These are phyloP conservation scores for Xylaria sp. DNA, from an alignment of 2,329 filamentous ascomycete species.

Conservation along the genomic window DNA sequence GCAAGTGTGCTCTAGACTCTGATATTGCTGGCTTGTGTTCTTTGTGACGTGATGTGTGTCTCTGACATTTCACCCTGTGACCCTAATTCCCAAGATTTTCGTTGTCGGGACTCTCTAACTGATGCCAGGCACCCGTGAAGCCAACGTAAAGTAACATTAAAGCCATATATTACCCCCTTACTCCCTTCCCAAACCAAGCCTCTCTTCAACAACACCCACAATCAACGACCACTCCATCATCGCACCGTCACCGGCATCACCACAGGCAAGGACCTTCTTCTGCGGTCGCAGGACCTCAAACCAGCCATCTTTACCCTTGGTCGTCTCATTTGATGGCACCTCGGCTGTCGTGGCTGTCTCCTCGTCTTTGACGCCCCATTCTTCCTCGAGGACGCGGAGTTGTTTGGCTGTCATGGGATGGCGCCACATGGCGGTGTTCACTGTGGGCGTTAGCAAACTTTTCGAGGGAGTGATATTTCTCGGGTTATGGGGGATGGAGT, in stretches of 20 bases:
- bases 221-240: slow-evolving; percentile 80
- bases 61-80: too few relatives aligned
- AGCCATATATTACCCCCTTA: neutral
- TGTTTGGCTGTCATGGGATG: slow-evolving; percentile 77
- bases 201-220: slow-evolving; percentile 57
- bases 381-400: slow-evolving; percentile 61
- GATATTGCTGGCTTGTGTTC: too few relatives aligned
- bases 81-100: too few relatives aligned
- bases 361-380: slow-evolving; percentile 56
- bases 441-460: slow-evolving; percentile 41
- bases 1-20: too few relatives aligned
- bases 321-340: too few relatives aligned
- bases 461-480: too few relatives aligned
- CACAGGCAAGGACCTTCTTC: slow-evolving; percentile 76
- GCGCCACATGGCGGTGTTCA: slow-evolving; percentile 89
- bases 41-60: too few relatives aligned
- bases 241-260: slow-evolving; percentile 73
- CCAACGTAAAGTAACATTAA: neutral
- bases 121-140: neutral
- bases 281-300: slow-evolving; percentile 68
- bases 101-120: too few relatives aligned
- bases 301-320: slow-evolving; percentile 40
- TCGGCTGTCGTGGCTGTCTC: too few relatives aligned
- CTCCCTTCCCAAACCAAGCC: slow-evolving; percentile 34
- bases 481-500: too few relatives aligned